phyloP scores from a whole-genome alignment of 371 early-diverging fungal species.

The Lichtheimia corymbifera region DNA sequence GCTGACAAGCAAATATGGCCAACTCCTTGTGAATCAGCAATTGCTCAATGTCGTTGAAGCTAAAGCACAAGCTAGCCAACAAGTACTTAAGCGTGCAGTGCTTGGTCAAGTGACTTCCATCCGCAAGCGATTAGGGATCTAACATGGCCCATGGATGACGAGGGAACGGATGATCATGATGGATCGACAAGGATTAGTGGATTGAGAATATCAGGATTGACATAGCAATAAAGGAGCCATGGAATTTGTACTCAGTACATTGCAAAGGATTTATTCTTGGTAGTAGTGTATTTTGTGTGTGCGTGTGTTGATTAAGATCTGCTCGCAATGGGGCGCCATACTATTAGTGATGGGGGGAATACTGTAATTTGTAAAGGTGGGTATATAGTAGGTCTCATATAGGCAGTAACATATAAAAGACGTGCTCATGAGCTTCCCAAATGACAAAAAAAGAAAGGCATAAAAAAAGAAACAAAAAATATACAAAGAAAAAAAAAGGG shows the following conservation, averaged over 20 bases:
- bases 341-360: background rate
- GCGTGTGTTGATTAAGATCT: conserved; percentile 13
- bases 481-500: background rate
- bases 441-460: conserved; percentile 1
- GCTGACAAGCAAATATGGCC: conserved; percentile 4
- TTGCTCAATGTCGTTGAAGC: background rate
- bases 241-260: background rate
- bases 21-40: background rate
- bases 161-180: no score
- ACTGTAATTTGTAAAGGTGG: background rate
- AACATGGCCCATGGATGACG: no score
- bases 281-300: background rate
- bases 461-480: background rate
- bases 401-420: no score
- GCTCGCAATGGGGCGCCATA: conserved; percentile 4
- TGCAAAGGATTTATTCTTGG: no score
- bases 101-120: conserved; percentile 2
- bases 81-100: conserved; percentile 5
- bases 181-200: no score
- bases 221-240: no score
- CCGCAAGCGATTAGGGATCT: conserved; percentile 1
- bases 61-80: background rate
- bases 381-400: background rate
- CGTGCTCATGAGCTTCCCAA: no score
- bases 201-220: no score